Conservation (phyloP, 805 yeast species). For the Candida boidinii region DNA sequence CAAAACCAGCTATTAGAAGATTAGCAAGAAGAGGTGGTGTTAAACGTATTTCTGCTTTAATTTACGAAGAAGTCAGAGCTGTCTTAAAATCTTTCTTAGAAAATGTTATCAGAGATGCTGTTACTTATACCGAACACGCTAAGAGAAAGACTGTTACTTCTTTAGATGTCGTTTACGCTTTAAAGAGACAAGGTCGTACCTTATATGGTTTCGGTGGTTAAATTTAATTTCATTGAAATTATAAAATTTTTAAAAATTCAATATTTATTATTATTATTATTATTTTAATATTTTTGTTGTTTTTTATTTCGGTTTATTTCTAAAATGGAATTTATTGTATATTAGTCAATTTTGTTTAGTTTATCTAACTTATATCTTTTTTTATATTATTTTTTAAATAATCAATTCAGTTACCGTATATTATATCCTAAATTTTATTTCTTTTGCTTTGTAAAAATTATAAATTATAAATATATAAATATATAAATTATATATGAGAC, state of each 20-base stretch:
- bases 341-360: too few species aligned
- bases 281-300: too few species aligned
- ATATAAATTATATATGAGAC: conserved; percentile 23
- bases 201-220: conserved; percentile 99
- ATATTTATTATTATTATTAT: too few species aligned
- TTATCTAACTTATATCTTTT: too few species aligned
- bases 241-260: too few species aligned
- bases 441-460: too few species aligned
- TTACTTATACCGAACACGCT: conserved; percentile 99
- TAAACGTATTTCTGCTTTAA: conserved; percentile 98
- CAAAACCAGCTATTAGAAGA: conserved; percentile 99
- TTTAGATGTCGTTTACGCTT: conserved; percentile 96
- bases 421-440: too few species aligned
- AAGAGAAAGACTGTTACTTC: conserved; percentile 99
- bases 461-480: not conserved
- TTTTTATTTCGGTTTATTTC: too few species aligned
- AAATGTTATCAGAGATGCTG: conserved; percentile 98
- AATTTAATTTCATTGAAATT: too few species aligned
- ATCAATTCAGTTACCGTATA: too few species aligned
- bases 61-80: conserved; percentile 98
- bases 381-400: too few species aligned
- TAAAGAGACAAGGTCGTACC: conserved; percentile 99
- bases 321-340: too few species aligned
- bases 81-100: conserved; percentile 94
- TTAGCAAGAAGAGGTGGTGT: conserved; percentile 99